These are phyloP conservation scores for Sicyos edulis DNA, from an alignment of 306 rosid species.

Conservation along the genomic window DNA sequence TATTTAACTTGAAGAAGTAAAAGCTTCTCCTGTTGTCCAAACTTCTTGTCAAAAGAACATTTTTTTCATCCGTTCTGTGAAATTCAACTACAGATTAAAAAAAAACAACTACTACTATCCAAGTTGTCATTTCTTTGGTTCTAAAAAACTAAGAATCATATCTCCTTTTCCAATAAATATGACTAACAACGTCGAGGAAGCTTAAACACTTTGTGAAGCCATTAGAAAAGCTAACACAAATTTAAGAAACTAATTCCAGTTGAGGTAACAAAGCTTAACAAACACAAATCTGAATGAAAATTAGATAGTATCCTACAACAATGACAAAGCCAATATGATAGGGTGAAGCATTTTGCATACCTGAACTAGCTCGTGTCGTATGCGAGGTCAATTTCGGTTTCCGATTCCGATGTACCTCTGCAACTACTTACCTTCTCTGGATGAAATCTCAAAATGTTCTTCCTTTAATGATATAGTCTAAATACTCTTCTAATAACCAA, in stretches of 20 bases:
- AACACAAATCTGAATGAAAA: background rate
- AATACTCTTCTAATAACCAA: constrained; percentile 35
- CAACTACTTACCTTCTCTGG: constrained; percentile 25
- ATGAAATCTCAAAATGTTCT: constrained; percentile 23
- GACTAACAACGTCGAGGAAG: background rate
- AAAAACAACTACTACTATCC: background rate
- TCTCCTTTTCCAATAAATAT: background rate
- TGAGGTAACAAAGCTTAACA: background rate
- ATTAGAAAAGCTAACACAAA: constrained; percentile 3
- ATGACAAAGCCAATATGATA: background rate
- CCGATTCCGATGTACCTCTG: constrained; percentile 35
- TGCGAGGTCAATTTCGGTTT: constrained; percentile 30
- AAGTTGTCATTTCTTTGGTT: background rate
- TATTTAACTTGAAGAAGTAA: background rate
- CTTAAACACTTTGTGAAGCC: constrained; percentile 5
- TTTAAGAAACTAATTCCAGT: background rate
- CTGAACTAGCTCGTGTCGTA: constrained; percentile 34
- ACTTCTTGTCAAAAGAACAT: background rate
- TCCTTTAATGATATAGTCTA: constrained; percentile 27
- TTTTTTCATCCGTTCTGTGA: background rate
- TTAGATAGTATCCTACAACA: background rate
- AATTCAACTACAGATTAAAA: background rate
- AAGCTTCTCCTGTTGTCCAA: background rate
- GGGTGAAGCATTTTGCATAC: constrained; percentile 24
- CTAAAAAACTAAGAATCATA: background rate